A percentile compares a stretch with the other conserved stretches of the same genome.
These are phyloP conservation scores for Quercus robur DNA, from an alignment of 306 rosid genomes.

Conservation along the genomic window DNA sequence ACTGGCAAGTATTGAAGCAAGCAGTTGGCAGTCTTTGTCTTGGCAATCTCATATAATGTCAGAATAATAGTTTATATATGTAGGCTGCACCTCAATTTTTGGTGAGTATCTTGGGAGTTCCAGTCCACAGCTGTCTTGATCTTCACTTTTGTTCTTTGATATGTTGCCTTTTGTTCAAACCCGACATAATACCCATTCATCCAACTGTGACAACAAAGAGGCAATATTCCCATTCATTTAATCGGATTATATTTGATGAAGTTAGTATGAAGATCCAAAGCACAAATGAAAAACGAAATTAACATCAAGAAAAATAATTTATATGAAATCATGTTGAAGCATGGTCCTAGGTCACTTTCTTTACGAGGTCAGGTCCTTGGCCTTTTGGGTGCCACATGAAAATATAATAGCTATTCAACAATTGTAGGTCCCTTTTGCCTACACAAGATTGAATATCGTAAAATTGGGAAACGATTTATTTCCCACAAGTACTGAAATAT, in stretches of 20 bases:
- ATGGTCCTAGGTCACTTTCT: background rate
- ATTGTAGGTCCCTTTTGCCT: background rate
- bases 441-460: background rate
- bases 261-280: background rate
- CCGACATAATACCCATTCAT: constrained; percentile 81
- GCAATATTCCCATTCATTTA: background rate
- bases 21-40: constrained; percentile 45
- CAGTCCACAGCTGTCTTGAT: constrained; percentile 34
- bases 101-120: constrained; percentile 11
- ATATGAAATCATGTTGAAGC: background rate
- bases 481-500: background rate
- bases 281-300: background rate
- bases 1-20: constrained; percentile 60
- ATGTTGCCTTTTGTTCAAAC: constrained; percentile 53
- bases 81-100: constrained; percentile 25
- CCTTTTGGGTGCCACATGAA: background rate
- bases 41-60: constrained; percentile 40
- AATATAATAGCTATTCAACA: background rate
- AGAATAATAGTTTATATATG: constrained; percentile 16
- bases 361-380: background rate
- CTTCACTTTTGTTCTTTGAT: constrained; percentile 31
- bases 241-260: background rate
- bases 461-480: background rate
- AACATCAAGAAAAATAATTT: background rate
- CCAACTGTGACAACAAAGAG: constrained; percentile 46